A percentile compares a stretch with the other conserved stretches of the same genome.
phyloP scores from a whole-genome alignment of 2,329 filamentous ascomycete species.

The Cercospora beticola region DNA sequence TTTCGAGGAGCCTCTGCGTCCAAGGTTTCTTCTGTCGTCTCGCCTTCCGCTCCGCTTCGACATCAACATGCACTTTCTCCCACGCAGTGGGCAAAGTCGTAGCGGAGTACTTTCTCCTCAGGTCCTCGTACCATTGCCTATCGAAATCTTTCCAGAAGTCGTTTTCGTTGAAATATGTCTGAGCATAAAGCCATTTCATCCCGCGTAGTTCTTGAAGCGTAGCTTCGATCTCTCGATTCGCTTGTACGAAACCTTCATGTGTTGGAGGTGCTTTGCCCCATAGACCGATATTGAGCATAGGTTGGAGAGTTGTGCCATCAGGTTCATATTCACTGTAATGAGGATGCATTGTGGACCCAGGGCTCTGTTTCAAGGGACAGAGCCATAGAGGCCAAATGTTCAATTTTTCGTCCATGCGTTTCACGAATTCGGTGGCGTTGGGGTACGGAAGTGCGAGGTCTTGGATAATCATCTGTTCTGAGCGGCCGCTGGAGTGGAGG shows the following conservation, averaged over 20 bases:
- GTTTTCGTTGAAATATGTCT: conserved; percentile 65
- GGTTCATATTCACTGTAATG: conserved; percentile 31
- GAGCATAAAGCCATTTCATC: conserved; percentile 70
- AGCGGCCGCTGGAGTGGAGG: conserved; percentile 60
- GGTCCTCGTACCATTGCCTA: conserved; percentile 56
- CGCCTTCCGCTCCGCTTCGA: conserved; percentile 29
- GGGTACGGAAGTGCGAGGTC: conserved; percentile 55
- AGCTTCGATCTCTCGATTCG: conserved; percentile 62
- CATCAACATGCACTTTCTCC: conserved; percentile 62
- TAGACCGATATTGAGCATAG: conserved; percentile 61
- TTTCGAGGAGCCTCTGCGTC: conserved; percentile 40
- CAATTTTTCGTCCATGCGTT: conserved; percentile 43
- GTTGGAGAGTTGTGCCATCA: conserved; percentile 26
- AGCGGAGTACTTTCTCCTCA: conserved; percentile 61
- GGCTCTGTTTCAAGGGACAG: conserved; percentile 44
- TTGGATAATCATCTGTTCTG: conserved; percentile 63
- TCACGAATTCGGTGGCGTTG: conserved; percentile 46
- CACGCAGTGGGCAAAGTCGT: conserved; percentile 62
- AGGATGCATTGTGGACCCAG: conserved; percentile 35
- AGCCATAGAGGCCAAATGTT: conserved; percentile 52
- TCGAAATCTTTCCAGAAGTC: conserved; percentile 70
- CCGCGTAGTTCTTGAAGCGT: conserved; percentile 60
- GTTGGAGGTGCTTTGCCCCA: conserved; percentile 55
- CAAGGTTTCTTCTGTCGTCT: conserved; percentile 54
- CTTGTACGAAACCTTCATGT: conserved; percentile 50